These are phyloP conservation scores for Botryotinia convoluta DNA, from an alignment of 2,329 filamentous ascomycete species.

Conservation along the genomic window DNA sequence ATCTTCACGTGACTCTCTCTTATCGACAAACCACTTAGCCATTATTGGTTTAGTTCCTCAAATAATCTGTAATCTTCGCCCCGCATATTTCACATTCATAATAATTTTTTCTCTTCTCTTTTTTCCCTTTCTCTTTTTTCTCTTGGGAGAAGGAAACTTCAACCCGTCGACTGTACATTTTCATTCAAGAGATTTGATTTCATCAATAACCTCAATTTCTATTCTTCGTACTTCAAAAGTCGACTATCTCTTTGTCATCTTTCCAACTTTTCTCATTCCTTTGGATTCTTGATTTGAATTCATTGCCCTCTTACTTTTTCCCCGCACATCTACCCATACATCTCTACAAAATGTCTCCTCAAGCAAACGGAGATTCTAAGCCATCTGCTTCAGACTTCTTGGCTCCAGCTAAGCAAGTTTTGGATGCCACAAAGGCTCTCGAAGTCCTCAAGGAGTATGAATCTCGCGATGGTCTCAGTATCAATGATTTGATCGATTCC, in stretches of 20 bases:
- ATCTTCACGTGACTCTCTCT: neutral
- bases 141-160: slow-evolving; percentile 57
- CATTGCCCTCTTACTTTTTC: slow-evolving; percentile 30
- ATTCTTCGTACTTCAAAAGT: slow-evolving; percentile 26
- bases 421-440: slow-evolving; percentile 73
- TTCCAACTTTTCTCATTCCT: slow-evolving; percentile 34
- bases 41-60: neutral
- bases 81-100: neutral
- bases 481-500: slow-evolving; percentile 85
- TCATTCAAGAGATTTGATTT: slow-evolving; percentile 42
- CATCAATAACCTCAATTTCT: neutral
- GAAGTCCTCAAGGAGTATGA: slow-evolving; percentile 80
- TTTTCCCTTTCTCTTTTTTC: slow-evolving; percentile 43
- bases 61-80: neutral
- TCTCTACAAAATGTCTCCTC: slow-evolving; percentile 59
- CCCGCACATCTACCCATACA: neutral
- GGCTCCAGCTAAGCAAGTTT: slow-evolving; percentile 44
- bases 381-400: slow-evolving; percentile 42
- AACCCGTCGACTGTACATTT: slow-evolving; percentile 56
- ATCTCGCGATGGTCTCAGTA: slow-evolving; percentile 79
- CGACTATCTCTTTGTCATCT: slow-evolving; percentile 39
- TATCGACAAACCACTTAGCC: neutral
- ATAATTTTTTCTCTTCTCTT: slow-evolving; percentile 22
- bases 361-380: slow-evolving; percentile 61
- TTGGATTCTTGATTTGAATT: slow-evolving; percentile 36